Conservation (phyloP, 192 early-diverging fungal genomes). For the Jimgerdemannia flammicorona region DNA sequence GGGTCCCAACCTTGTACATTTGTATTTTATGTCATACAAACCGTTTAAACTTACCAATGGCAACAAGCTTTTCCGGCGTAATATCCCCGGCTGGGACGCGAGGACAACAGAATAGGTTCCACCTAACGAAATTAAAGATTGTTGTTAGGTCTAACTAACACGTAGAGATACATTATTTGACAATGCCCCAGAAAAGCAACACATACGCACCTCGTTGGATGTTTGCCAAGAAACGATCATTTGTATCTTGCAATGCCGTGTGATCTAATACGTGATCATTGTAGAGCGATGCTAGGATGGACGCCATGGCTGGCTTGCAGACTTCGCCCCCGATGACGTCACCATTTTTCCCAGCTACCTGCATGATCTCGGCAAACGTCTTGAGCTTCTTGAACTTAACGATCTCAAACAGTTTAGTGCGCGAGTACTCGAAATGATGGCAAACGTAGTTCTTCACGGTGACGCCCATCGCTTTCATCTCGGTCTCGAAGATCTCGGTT, state of each 20-base stretch:
- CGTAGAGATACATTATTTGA: no score
- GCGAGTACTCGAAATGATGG: constrained; percentile 56
- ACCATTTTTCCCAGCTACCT: constrained; percentile 32
- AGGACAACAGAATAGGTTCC: constrained; percentile 65
- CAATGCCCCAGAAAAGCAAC: no score
- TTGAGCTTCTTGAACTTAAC: constrained; percentile 48
- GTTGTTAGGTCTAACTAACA: no score
- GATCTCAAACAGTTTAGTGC: constrained; percentile 59
- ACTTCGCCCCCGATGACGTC: constrained; percentile 49
- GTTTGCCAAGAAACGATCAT: constrained; percentile 66
- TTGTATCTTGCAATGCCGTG: constrained; percentile 56
- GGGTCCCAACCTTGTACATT: no score
- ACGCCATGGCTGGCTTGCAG: constrained; percentile 61
- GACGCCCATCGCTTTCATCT: constrained; percentile 53
- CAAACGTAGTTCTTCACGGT: constrained; percentile 54
- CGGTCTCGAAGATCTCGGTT: constrained; percentile 51
- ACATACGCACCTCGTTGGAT: constrained; percentile 48
- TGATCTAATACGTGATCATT: constrained; percentile 63
- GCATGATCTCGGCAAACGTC: constrained; percentile 50
- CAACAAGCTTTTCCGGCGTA: constrained; percentile 61
- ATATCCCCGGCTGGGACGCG: constrained; percentile 63
- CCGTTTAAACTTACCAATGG: constrained; percentile 24
- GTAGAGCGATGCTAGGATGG: constrained; percentile 59
- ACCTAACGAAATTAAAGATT: neutral
- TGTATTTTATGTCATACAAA: no score